Evolutionary conservation across 1,284 basidiomycete genomes (phyloP).

Genomic region (Pterulicium gracile): DNA sequence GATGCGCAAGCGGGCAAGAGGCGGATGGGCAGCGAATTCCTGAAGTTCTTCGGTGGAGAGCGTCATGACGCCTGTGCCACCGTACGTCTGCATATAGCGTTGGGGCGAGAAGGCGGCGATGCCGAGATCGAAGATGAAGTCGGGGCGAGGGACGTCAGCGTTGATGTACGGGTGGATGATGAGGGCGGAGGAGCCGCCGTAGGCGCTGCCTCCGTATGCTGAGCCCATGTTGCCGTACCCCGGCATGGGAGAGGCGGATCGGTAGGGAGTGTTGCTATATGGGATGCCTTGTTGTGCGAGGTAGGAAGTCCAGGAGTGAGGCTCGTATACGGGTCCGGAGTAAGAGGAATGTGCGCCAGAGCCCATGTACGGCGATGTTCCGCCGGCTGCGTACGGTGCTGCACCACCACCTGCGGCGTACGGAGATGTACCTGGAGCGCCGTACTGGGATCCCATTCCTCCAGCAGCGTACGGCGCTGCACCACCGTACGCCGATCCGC

Average conservation of each 20-base stretch:
- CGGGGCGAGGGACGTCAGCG: neutral
- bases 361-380: neutral
- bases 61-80: neutral
- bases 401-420: neutral
- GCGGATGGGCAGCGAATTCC: neutral
- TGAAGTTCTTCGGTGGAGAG: constrained; percentile 1
- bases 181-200: neutral
- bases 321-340: neutral
- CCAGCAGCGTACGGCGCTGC: neutral
- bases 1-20: neutral
- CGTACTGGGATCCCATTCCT: neutral
- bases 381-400: neutral
- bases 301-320: neutral
- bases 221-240: neutral
- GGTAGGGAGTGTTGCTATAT: neutral
- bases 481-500: neutral
- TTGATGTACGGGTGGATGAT: neutral
- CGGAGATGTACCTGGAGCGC: neutral
- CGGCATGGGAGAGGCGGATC: neutral
- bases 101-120: neutral
- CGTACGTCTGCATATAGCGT: neutral
- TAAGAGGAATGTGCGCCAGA: neutral
- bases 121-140: constrained; percentile 2
- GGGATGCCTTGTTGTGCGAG: neutral
- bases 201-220: neutral